Percentiles rank a stretch among this genome's conserved stretches.
These are phyloP conservation scores for Gastrodia elata DNA, from an alignment of 106 monocot genomes.

Conservation along the genomic window DNA sequence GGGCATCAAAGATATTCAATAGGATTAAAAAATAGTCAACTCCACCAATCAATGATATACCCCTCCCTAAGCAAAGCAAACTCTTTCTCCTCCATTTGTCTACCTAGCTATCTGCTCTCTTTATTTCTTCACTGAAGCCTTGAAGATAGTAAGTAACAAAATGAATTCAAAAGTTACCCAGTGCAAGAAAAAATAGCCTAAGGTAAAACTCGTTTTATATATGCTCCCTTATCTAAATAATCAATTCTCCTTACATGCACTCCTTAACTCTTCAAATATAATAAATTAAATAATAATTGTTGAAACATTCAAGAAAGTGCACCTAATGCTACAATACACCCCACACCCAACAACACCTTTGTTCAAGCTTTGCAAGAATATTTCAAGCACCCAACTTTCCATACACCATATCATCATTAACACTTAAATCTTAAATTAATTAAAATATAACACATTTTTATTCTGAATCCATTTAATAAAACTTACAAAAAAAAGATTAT, in stretches of 20 bases:
- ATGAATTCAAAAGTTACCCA: background rate
- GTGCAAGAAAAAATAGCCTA: background rate
- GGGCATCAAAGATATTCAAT: background rate
- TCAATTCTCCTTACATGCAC: background rate
- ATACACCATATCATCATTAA: too few species aligned
- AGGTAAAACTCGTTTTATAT: background rate
- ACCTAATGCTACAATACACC: background rate
- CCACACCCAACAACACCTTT: too few species aligned
- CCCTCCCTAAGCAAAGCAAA: too few species aligned
- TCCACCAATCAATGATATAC: too few species aligned
- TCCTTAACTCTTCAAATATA: background rate
- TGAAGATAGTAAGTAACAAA: background rate
- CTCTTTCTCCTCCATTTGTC: too few species aligned
- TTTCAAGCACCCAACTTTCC: background rate
- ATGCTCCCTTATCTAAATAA: background rate
- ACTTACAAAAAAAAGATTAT: background rate
- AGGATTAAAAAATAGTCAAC: background rate
- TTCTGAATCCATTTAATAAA: background rate
- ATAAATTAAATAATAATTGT: background rate
- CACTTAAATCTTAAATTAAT: background rate
- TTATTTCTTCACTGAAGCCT: background rate
- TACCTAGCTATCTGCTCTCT: too few species aligned
- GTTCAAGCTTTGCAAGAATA: background rate
- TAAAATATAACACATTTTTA: background rate
- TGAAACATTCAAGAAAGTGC: background rate